Evolutionary conservation across 768 basidiomycete genomes (phyloP).

Genomic region (Harrya chromipes): DNA sequence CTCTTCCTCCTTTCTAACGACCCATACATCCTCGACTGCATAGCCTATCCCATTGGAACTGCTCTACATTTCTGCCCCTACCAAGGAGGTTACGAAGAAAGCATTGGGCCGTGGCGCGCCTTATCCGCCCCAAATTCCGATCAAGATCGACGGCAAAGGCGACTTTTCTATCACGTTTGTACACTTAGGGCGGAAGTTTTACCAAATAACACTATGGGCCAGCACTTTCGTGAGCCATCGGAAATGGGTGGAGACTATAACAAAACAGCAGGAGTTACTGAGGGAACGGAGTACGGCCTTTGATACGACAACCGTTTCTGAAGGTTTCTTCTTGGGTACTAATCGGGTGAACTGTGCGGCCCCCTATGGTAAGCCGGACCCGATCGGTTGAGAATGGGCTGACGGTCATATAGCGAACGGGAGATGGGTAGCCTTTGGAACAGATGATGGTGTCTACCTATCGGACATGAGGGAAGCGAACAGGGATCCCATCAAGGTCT

Average conservation of each 20-base stretch:
- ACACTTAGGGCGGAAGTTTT: conserved; percentile 90
- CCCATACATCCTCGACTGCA: background rate
- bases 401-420: conserved; percentile 58
- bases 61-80: conserved; percentile 71
- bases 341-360: conserved; percentile 95
- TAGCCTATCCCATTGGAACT: conserved; percentile 97
- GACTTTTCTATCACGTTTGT: conserved; percentile 92
- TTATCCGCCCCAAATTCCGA: conserved; percentile 46
- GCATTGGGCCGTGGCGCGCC: conserved; percentile 39
- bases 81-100: conserved; percentile 43
- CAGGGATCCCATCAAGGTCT: conserved; percentile 84
- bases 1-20: conserved; percentile 6
- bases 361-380: conserved; percentile 66
- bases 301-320: conserved; percentile 79
- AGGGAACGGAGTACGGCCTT: conserved; percentile 84
- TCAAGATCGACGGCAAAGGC: conserved; percentile 65
- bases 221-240: conserved; percentile 78
- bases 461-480: conserved; percentile 77
- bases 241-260: conserved; percentile 93
- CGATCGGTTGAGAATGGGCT: background rate
- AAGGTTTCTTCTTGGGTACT: conserved; percentile 80
- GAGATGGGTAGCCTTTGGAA: conserved; percentile 89
- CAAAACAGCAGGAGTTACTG: conserved; percentile 84
- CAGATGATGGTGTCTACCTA: conserved; percentile 94
- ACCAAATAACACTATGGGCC: conserved; percentile 90